Evolutionary conservation across 345 rosid species (phyloP), one percentile per base, ranked within the genome.

Genomic region (Odontarrhena argentea): DNA sequence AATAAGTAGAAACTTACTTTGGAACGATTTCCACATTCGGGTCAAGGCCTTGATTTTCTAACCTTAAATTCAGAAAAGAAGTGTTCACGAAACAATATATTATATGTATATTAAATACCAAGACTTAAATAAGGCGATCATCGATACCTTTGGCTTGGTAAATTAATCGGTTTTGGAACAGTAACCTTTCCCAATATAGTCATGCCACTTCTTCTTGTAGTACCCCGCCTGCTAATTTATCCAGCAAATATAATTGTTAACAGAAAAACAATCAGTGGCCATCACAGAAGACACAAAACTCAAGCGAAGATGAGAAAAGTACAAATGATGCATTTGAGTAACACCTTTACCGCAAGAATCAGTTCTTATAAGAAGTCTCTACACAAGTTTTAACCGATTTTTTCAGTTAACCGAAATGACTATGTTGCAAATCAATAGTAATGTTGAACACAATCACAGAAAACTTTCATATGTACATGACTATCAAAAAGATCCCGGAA

Each of bases 11-110:
- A 48, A 79, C 96, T 92, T 80, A 95, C 99, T 89, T 95, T 79
- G 99, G 99, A 59, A 95, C 99, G 71, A 95, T 89, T 80, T 95
- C 99, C 66, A 95, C 98, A 79, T 80, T 85, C 7, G 96, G 99
- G 71, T 95, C 94, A 81, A 89, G 82, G 35, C 97, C 99, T 67
- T 86, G 97, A 76, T 91, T 95, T 84, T 95, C 99, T 69, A 89
- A 79, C 96, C 99, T 95, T 82, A 36, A 79, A 81, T 62, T 41
- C 54, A 74, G 47, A 38, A 11, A 7, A 61, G 7, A 62, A 32
- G 25, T 7, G 30, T 15, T 55, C 63, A 68, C 48, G 10, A 3
- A 40, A 46, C 15, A 4, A 73, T 1, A 9, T 12, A 9, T 9
- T 67, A 34, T 22, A 53, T 51, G 3, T 14, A 65, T 11, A 32